These are phyloP conservation scores for Periglandula ipomoeae DNA, from an alignment of 2,329 filamentous ascomycete genomes.

Conservation along the genomic window DNA sequence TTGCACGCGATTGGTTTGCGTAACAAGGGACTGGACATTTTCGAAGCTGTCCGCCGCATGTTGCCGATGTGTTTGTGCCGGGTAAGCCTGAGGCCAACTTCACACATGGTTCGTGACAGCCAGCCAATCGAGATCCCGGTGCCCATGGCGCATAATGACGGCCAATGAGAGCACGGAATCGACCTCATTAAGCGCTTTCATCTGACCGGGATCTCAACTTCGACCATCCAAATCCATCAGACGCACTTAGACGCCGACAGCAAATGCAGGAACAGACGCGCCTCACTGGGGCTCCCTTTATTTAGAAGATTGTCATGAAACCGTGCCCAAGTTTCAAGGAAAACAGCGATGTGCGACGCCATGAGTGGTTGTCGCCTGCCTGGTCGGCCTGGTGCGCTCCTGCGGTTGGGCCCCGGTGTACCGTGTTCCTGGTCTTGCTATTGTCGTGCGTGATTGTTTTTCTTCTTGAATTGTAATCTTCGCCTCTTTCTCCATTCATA, in stretches of 20 bases:
- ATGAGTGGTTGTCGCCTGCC: background rate
- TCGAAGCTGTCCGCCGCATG: too few species aligned
- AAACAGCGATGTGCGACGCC: background rate
- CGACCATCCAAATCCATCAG: conserved; percentile 3
- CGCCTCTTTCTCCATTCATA: conserved; percentile 1
- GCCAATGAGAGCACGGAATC: conserved; percentile 17
- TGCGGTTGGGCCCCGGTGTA: background rate
- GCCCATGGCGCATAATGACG: conserved; percentile 18
- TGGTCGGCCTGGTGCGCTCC: background rate
- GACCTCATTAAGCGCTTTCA: conserved; percentile 29
- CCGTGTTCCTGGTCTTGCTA: background rate
- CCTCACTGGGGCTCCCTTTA: background rate
- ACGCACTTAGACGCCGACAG: conserved; percentile 2
- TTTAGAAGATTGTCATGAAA: background rate
- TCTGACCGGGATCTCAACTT: conserved; percentile 16
- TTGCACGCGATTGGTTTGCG: too few species aligned
- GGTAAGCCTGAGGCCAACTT: conserved; percentile 8
- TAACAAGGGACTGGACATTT: too few species aligned
- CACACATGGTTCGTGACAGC: conserved; percentile 4
- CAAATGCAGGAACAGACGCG: conserved; percentile 3
- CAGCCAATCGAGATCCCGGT: conserved; percentile 17
- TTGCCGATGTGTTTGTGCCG: background rate
- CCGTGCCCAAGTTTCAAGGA: background rate
- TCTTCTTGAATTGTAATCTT: background rate
- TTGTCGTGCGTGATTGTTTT: conserved; percentile 11